These are phyloP conservation scores for Alternaria metachromatica DNA, from an alignment of 2,329 filamentous ascomycete genomes.

Conservation along the genomic window DNA sequence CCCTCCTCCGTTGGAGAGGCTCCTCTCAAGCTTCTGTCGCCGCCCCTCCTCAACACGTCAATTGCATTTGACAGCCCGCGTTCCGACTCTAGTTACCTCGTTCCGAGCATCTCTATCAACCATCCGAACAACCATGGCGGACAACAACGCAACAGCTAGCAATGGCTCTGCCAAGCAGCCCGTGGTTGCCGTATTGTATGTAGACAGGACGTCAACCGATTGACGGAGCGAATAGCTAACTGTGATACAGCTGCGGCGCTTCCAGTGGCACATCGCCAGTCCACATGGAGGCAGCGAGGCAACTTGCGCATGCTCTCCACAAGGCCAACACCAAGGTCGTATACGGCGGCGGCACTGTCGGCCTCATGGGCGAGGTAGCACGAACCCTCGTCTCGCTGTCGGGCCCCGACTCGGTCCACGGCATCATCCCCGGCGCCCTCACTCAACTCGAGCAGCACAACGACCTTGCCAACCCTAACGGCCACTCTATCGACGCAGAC, in stretches of 20 bases:
- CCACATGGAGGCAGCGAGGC: conserved; percentile 79
- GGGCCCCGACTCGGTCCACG: conserved; percentile 83
- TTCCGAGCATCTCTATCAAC: conserved; percentile 11
- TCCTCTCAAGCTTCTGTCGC: not conserved
- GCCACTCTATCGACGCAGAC: conserved; percentile 63
- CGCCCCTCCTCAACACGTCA: conserved; percentile 10
- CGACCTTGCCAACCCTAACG: conserved; percentile 52
- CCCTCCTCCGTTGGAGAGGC: not conserved
- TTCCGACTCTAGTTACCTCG: conserved; percentile 14
- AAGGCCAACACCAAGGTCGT: conserved; percentile 80
- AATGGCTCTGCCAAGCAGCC: conserved; percentile 51
- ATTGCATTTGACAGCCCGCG: conserved; percentile 1
- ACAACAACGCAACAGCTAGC: conserved; percentile 13
- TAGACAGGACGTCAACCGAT: not conserved
- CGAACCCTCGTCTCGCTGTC: conserved; percentile 82
- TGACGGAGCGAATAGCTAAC: conserved; percentile 12
- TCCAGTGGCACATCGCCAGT: conserved; percentile 73
- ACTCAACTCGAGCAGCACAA: conserved; percentile 76
- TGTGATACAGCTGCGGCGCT: conserved; percentile 74
- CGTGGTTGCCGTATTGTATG: conserved; percentile 87
- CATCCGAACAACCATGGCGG: conserved; percentile 27
- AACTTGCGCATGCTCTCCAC: conserved; percentile 76
- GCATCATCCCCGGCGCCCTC: conserved; percentile 88
- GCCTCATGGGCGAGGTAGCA: conserved; percentile 94
- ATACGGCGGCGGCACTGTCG: conserved; percentile 93